Evolutionary conservation across 164 flowering plant species (phyloP), one percentile per base, ranked within the genome.

Genomic region (Macadamia integrifolia): DNA sequence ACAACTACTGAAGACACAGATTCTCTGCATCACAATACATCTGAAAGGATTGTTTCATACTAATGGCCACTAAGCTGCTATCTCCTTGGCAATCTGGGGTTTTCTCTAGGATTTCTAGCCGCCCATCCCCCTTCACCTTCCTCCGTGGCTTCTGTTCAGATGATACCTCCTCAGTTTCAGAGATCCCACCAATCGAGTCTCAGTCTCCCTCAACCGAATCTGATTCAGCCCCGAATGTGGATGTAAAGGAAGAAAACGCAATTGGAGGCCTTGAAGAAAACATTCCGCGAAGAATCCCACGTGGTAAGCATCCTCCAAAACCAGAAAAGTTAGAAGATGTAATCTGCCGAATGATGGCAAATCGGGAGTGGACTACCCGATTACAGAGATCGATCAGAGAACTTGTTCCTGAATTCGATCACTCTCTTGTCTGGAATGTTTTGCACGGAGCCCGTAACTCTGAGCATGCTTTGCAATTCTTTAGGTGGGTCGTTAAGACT

Each of bases 391-490:
- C 96, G 10, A 92, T 94, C 13, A 86, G 96, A 10, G 52, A 63
- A 8, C 62, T 94, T 15, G 95, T 88, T 7, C 88, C 96, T 5
- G 66, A 78, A 18, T 94, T 92, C 62, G 91, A 90, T 69, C 78
- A 82, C 61, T 64, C 82, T 0, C 80, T 92, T 6, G 98, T 91
- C 17, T 85, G 77, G 59, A 94, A 87, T 65, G 93, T 94, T 3
- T 59, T 94, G 58, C 86, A 86, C 61, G 79, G 81, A 3, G 84
- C 92, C 2, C 76, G 74, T 64, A 81, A 80, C 52, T 56, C 86
- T 8, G 96, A 90, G 29, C 97, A 93, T 29, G 98, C 95, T 29
- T 85, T 91, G 52, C 85, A 85, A 76, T 91, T 93, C 80, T 93
- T 88, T 70, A 71, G 98, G 64, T 93, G 97, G 97, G 90, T 90